phyloP scores from a whole-genome alignment of 2,329 filamentous ascomycete genomes.

The Pseudogymnoascus sp. region DNA sequence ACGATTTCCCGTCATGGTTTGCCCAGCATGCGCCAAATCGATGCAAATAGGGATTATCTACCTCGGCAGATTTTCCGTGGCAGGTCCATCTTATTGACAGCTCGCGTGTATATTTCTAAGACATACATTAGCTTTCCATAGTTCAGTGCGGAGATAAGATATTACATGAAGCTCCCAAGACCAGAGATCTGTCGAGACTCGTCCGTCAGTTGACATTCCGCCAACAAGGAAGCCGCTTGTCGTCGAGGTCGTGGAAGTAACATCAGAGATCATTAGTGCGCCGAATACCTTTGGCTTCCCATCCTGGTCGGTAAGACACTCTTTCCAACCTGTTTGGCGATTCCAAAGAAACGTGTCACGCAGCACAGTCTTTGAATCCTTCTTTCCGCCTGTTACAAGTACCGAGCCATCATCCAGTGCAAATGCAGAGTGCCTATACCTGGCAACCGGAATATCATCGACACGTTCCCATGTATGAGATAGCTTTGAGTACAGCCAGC shows the following conservation, averaged over 20 bases:
- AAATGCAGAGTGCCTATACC: slow-evolving; percentile 69
- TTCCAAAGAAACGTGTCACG: slow-evolving; percentile 24
- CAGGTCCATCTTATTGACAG: background rate
- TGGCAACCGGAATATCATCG: slow-evolving; percentile 58
- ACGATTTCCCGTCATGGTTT: background rate
- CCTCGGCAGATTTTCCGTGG: background rate
- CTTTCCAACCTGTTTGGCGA: slow-evolving; percentile 23
- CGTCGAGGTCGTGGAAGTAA: background rate
- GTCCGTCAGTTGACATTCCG: slow-evolving; percentile 60
- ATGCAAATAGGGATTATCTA: background rate
- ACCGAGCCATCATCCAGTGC: slow-evolving; percentile 44
- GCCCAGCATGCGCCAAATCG: background rate
- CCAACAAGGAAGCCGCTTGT: slow-evolving; percentile 36
- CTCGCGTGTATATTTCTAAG: background rate
- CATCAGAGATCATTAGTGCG: background rate
- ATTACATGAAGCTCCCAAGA: slow-evolving; percentile 49
- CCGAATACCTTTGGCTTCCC: background rate
- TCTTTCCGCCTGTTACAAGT: slow-evolving; percentile 26
- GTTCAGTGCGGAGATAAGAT: background rate
- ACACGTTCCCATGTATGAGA: slow-evolving; percentile 52
- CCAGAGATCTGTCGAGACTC: slow-evolving; percentile 56
- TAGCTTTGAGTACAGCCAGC: slow-evolving; percentile 62
- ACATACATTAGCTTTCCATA: background rate
- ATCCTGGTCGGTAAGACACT: slow-evolving; percentile 15
- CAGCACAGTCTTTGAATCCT: slow-evolving; percentile 22